These are phyloP conservation scores for Ophiostoma ips DNA, from an alignment of 2,329 filamentous ascomycete species.

Conservation along the genomic window DNA sequence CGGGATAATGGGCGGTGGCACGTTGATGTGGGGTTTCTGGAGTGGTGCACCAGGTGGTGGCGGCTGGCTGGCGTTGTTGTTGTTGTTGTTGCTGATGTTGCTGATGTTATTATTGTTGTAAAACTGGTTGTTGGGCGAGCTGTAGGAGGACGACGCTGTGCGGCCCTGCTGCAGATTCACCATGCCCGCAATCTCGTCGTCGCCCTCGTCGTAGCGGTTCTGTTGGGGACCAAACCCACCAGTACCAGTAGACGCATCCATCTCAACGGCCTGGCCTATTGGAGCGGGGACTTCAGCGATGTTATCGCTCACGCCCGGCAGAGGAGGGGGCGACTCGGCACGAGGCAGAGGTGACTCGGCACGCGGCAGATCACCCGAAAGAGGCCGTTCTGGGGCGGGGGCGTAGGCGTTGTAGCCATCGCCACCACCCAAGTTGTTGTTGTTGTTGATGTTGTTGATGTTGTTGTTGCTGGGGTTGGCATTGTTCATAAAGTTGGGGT, in stretches of 20 bases:
- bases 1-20: slow-evolving; percentile 13
- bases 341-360: slow-evolving; percentile 50
- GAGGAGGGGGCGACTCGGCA: slow-evolving; percentile 50
- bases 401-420: slow-evolving; percentile 29
- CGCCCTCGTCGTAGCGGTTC: slow-evolving; percentile 44
- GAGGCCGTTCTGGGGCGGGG: slow-evolving; percentile 24
- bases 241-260: slow-evolving; percentile 53
- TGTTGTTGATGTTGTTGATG: slow-evolving; percentile 17
- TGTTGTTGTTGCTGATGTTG: slow-evolving; percentile 20
- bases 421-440: not conserved
- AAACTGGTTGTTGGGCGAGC: no score
- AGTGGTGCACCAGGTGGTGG: not conserved
- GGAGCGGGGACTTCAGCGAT: slow-evolving; percentile 15
- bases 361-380: slow-evolving; percentile 34
- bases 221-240: slow-evolving; percentile 26
- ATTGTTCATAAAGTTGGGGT: not conserved
- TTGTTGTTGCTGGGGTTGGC: slow-evolving; percentile 22
- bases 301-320: slow-evolving; percentile 28
- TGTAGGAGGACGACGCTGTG: not conserved
- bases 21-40: slow-evolving; percentile 8
- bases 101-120: slow-evolving; percentile 14
- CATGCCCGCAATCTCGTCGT: slow-evolving; percentile 62
- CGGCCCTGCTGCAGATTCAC: slow-evolving; percentile 50
- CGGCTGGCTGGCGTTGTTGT: slow-evolving; percentile 11
- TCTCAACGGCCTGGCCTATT: slow-evolving; percentile 59